Evolutionary conservation across 2,329 filamentous ascomycete species (phyloP).

Genomic region (Talaromyces sp.): DNA sequence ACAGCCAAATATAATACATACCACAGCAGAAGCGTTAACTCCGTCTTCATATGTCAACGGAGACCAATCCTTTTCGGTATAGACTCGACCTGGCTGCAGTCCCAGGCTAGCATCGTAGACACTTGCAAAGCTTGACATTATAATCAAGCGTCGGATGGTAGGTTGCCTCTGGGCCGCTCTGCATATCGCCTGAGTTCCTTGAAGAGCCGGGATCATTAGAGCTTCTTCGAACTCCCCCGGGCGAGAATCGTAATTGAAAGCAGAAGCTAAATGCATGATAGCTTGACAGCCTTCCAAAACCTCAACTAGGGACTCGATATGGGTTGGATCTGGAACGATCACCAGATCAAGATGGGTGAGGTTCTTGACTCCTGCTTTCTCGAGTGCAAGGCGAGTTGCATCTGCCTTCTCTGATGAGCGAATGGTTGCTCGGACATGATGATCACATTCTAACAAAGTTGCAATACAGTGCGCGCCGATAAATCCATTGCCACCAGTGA

Average conservation of each 20-base stretch:
- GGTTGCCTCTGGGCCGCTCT: constrained; percentile 23
- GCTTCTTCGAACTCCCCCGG: constrained; percentile 33
- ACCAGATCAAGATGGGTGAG: constrained; percentile 14
- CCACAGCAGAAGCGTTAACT: constrained; percentile 21
- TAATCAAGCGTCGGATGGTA: constrained; percentile 25
- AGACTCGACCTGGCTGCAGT: constrained; percentile 24
- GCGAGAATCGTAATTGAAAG: constrained; percentile 30
- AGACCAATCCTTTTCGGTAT: constrained; percentile 26
- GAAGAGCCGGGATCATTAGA: constrained; percentile 32
- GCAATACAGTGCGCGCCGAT: constrained; percentile 29
- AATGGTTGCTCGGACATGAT: constrained; percentile 26
- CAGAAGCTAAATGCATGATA: constrained; percentile 32
- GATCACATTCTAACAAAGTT: constrained; percentile 14
- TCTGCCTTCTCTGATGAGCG: constrained; percentile 20
- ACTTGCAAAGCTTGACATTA: constrained; percentile 31
- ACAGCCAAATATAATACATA: constrained; percentile 3
- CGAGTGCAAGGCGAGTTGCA: constrained; percentile 12
- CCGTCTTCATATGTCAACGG: constrained; percentile 28
- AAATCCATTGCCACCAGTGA: constrained; percentile 30
- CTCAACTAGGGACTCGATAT: constrained; percentile 4
- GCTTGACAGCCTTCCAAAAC: constrained; percentile 18
- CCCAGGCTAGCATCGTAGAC: constrained; percentile 26
- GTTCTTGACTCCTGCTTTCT: constrained; percentile 5
- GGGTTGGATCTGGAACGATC: constrained; percentile 21
- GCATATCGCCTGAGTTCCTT: constrained; percentile 31